Evolutionary conservation across 2,329 filamentous ascomycete species (phyloP).

Genomic region (Botrytis paeoniae): DNA sequence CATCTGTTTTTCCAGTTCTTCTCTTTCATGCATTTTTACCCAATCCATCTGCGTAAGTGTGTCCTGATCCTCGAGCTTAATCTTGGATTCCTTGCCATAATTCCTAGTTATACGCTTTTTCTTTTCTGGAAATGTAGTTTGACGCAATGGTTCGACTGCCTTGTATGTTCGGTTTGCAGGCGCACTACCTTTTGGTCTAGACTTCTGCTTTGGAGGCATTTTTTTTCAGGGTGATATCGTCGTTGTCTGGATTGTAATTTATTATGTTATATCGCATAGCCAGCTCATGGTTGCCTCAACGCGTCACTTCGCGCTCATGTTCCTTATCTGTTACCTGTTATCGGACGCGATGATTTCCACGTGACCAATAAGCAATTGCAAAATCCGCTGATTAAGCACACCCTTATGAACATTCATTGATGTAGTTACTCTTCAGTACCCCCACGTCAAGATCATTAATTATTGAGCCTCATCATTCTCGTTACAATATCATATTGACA

Average conservation of each 20-base stretch:
- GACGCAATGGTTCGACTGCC: slow-evolving; percentile 29
- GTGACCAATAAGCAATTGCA: background rate
- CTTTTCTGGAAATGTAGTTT: slow-evolving; percentile 28
- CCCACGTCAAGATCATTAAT: background rate
- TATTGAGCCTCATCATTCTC: background rate
- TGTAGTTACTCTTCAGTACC: too few relatives aligned
- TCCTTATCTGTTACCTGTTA: background rate
- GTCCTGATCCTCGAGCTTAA: slow-evolving; percentile 27
- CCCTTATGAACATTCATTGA: background rate
- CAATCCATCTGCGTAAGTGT: slow-evolving; percentile 37
- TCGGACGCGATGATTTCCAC: background rate
- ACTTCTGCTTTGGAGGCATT: slow-evolving; percentile 28
- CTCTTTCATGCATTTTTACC: slow-evolving; percentile 21
- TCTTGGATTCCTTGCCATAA: slow-evolving; percentile 29
- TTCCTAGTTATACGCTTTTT: slow-evolving; percentile 28
- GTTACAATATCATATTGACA: background rate
- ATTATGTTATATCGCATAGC: background rate
- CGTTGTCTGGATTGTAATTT: background rate
- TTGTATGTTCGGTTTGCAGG: slow-evolving; percentile 33
- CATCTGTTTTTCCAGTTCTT: background rate
- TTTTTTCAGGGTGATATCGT: background rate
- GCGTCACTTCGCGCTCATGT: background rate
- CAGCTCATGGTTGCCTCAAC: background rate
- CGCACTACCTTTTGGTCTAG: slow-evolving; percentile 23
- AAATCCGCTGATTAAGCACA: background rate